These are phyloP conservation scores for Lichenothelia convexa DNA, from an alignment of 495 filamentous ascomycete genomes.

Conservation along the genomic window DNA sequence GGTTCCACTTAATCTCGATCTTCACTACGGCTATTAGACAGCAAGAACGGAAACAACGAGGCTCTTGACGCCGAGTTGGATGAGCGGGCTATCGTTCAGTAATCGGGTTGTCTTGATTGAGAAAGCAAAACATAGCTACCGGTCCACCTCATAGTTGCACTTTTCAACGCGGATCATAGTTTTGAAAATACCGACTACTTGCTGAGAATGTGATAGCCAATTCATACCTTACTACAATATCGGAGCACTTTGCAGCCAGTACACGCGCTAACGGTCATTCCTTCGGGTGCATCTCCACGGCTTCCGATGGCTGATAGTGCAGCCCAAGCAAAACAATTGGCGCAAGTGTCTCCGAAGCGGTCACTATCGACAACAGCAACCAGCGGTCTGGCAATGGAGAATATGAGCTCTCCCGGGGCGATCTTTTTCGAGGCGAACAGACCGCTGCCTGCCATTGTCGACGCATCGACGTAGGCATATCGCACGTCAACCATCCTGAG, in stretches of 20 bases:
- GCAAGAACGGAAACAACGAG: no score
- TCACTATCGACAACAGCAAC: conserved; percentile 14
- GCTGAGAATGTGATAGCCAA: conserved; percentile 7
- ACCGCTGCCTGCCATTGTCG: conserved; percentile 12
- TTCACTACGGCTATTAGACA: no score
- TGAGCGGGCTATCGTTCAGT: no score
- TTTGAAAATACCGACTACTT: no score
- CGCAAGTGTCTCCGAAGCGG: conserved; percentile 19
- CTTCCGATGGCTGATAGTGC: conserved; percentile 11
- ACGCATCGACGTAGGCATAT: conserved; percentile 3
- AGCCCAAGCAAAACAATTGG: conserved; percentile 22
- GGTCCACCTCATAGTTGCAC: no score
- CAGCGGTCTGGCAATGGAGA: conserved; percentile 14
- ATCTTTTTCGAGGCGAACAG: conserved; percentile 17
- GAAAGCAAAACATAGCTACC: no score
- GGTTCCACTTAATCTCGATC: no score
- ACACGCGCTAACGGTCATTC: conserved; percentile 31
- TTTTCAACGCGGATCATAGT: no score
- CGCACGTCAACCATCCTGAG: neutral
- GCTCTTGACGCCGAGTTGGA: no score
- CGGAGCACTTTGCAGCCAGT: conserved; percentile 40
- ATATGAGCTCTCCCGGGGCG: conserved; percentile 12
- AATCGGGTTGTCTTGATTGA: no score
- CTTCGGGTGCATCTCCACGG: conserved; percentile 9
- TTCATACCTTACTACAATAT: conserved; percentile 47